These are phyloP conservation scores for Herpomyces periplanetae DNA, from an alignment of 2,329 filamentous ascomycete species.

Conservation along the genomic window DNA sequence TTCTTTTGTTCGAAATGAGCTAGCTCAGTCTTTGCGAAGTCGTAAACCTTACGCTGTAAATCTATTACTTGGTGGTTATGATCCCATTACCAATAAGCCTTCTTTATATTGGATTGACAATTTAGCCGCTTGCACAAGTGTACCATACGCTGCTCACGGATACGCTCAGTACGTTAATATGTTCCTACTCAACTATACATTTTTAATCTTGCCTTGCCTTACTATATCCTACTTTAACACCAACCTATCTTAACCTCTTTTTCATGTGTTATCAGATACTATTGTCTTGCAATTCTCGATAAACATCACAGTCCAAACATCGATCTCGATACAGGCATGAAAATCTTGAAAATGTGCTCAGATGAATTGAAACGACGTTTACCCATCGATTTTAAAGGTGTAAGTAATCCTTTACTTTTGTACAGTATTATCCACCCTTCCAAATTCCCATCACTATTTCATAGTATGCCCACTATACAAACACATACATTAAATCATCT, in stretches of 20 bases:
- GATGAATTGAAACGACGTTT: conserved; percentile 86
- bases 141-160: conserved; percentile 86
- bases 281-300: conserved; percentile 84
- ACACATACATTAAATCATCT: background rate
- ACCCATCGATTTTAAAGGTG: conserved; percentile 95
- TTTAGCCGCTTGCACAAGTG: conserved; percentile 43
- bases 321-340: conserved; percentile 47
- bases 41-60: conserved; percentile 90
- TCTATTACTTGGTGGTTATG: conserved; percentile 64
- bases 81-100: conserved; percentile 62
- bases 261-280: conserved; percentile 21
- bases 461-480: background rate
- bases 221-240: conserved; percentile 1
- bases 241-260: too few relatives aligned
- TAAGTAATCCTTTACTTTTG: too few relatives aligned
- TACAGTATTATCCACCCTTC: too few relatives aligned
- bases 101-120: conserved; percentile 92
- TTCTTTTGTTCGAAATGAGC: conserved; percentile 68
- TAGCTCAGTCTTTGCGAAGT: conserved; percentile 59
- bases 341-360: conserved; percentile 70
- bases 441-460: too few relatives aligned
- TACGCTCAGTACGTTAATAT: conserved; percentile 42
- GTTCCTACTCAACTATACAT: conserved; percentile 1
- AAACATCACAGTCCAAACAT: conserved; percentile 96
- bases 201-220: conserved; percentile 1